Conservation (phyloP, 768 basidiomycete species). For the Pleurotus salmoneostramineus region DNA sequence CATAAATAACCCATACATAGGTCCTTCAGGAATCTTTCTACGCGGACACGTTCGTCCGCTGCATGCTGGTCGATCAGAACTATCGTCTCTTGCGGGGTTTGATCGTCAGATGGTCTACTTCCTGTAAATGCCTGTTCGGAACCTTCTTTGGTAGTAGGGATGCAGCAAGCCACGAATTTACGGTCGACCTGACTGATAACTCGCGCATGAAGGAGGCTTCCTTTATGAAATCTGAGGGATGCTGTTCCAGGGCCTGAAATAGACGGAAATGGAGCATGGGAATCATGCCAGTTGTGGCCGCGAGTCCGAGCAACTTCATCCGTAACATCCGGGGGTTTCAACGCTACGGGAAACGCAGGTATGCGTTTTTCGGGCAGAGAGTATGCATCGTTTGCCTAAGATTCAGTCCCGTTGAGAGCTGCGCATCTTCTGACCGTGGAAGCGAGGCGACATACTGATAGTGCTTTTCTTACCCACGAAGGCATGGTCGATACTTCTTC, state of each 20-base stretch:
- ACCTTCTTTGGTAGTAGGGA: conserved; percentile 25
- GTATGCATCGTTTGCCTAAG: conserved; percentile 57
- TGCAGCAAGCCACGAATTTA: conserved; percentile 84
- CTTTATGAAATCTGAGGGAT: conserved; percentile 41
- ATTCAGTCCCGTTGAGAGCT: background rate
- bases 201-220: conserved; percentile 50
- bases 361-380: conserved; percentile 18
- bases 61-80: conserved; percentile 96
- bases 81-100: conserved; percentile 30
- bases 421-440: conserved; percentile 1
- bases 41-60: conserved; percentile 92
- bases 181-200: conserved; percentile 84
- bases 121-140: conserved; percentile 12
- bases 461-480: conserved; percentile 59
- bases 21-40: conserved; percentile 76
- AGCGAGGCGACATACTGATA: conserved; percentile 40
- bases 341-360: background rate
- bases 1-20: conserved; percentile 69
- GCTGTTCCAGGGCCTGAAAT: conserved; percentile 3
- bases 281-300: conserved; percentile 12
- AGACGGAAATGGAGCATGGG: background rate
- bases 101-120: conserved; percentile 7
- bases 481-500: conserved; percentile 34
- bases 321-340: background rate
- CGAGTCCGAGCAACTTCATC: conserved; percentile 4